Evolutionary conservation across 768 basidiomycete genomes (phyloP).

Genomic region (Tylopilus plumbeoviolaceoides): DNA sequence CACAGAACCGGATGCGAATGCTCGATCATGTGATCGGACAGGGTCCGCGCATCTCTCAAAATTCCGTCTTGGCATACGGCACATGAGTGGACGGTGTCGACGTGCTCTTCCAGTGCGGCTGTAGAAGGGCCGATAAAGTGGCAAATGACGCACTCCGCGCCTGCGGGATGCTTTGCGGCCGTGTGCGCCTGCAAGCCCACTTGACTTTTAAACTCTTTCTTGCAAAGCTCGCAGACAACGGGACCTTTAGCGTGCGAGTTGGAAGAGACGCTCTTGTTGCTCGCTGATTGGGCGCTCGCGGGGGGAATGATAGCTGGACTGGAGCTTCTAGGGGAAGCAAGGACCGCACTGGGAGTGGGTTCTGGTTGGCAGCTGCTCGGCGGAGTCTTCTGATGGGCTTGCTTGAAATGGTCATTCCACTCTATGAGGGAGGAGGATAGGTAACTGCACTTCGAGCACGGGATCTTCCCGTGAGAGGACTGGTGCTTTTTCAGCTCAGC

Average conservation of each 20-base stretch:
- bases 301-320: conserved; percentile 16
- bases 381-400: conserved; percentile 12
- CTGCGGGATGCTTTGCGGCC: conserved; percentile 21
- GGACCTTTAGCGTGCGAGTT: conserved; percentile 2
- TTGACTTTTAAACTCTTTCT: conserved; percentile 18
- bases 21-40: conserved; percentile 28
- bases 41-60: conserved; percentile 21
- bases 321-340: conserved; percentile 5
- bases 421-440: conserved; percentile 21
- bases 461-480: conserved; percentile 15
- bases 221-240: conserved; percentile 20
- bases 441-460: conserved; percentile 25
- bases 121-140: conserved; percentile 21
- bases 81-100: conserved; percentile 26
- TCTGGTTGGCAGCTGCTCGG: conserved; percentile 6
- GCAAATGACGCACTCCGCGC: conserved; percentile 25
- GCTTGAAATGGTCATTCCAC: conserved; percentile 28
- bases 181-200: conserved; percentile 23
- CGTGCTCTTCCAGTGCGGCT: conserved; percentile 23
- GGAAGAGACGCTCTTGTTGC: conserved; percentile 5
- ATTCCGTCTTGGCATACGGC: conserved; percentile 28
- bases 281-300: conserved; percentile 17
- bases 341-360: not conserved
- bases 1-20: conserved; percentile 27
- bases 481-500: conserved; percentile 20